Percentiles rank a stretch among this genome's conserved stretches.
Evolutionary conservation across 2,329 filamentous ascomycete genomes (phyloP).

Genomic region (Amylocarpus encephaloides): DNA sequence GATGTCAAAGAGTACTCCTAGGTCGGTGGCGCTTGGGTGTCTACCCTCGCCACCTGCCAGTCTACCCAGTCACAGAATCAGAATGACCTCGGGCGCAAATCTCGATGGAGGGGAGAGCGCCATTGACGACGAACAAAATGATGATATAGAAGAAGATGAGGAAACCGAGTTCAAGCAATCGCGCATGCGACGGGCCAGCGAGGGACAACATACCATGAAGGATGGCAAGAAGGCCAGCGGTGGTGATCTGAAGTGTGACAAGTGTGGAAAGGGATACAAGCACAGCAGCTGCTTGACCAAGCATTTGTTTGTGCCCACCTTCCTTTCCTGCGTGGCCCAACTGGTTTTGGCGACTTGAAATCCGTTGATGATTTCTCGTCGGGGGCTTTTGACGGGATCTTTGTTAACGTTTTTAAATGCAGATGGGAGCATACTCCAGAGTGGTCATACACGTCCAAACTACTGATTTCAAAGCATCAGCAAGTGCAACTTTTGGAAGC

Average conservation of each 20-base stretch:
- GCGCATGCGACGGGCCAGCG: slow-evolving; percentile 63
- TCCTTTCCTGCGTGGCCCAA: slow-evolving; percentile 33
- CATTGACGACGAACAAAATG: slow-evolving; percentile 61
- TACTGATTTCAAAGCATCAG: slow-evolving; percentile 98
- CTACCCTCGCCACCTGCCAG: slow-evolving; percentile 62
- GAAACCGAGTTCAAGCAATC: slow-evolving; percentile 39
- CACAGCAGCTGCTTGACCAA: slow-evolving; percentile 99
- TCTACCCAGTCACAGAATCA: slow-evolving; percentile 49
- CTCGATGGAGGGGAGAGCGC: slow-evolving; percentile 51
- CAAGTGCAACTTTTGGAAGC: slow-evolving; percentile 97
- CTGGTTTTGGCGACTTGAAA: slow-evolving; percentile 36
- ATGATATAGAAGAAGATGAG: slow-evolving; percentile 48
- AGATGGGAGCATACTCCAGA: slow-evolving; percentile 99
- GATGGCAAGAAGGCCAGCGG: slow-evolving; percentile 71
- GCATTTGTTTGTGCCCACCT: slow-evolving; percentile 90
- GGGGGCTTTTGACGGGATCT: slow-evolving; percentile 21
- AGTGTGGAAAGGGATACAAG: slow-evolving; percentile 99
- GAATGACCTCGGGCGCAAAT: slow-evolving; percentile 45
- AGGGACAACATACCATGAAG: slow-evolving; percentile 77
- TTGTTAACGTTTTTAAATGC: slow-evolving; percentile 36
- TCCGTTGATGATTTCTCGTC: slow-evolving; percentile 26
- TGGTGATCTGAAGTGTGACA: slow-evolving; percentile 88
- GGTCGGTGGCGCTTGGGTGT: slow-evolving; percentile 47
- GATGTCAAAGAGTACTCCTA: slow-evolving; percentile 58
- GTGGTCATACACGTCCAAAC: slow-evolving; percentile 94